Evolutionary conservation across 2,329 filamentous ascomycete genomes (phyloP).

Genomic region (Tolypocladium nubicola): DNA sequence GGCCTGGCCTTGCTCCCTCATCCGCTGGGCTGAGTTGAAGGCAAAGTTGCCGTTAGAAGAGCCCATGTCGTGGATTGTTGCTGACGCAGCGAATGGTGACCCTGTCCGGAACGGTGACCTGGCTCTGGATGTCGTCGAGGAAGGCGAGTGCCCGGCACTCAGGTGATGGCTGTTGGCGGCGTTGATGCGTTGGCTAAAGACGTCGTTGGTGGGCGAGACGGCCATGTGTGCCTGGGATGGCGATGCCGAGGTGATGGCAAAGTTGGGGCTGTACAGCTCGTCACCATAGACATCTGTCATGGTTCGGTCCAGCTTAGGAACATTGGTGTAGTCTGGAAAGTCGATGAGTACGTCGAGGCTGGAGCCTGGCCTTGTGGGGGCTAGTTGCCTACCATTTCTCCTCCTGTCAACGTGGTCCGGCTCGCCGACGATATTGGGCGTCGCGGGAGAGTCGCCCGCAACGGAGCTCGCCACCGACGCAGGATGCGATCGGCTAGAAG

Average conservation of each 20-base stretch:
- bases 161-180: slow-evolving; percentile 68
- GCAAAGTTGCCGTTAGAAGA: slow-evolving; percentile 10
- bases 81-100: slow-evolving; percentile 45
- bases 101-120: slow-evolving; percentile 73
- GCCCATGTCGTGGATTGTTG: slow-evolving; percentile 31
- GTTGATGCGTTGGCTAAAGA: slow-evolving; percentile 68
- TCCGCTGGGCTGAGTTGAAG: slow-evolving; percentile 45
- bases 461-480: slow-evolving; percentile 47
- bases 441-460: slow-evolving; percentile 48
- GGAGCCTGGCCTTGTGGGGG: not conserved
- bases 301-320: slow-evolving; percentile 73
- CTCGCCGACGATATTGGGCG: slow-evolving; percentile 38
- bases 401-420: slow-evolving; percentile 36
- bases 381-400: slow-evolving; percentile 40
- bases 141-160: slow-evolving; percentile 43
- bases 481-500: slow-evolving; percentile 34
- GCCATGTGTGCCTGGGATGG: slow-evolving; percentile 34
- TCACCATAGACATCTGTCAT: slow-evolving; percentile 80
- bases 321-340: slow-evolving; percentile 33
- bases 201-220: slow-evolving; percentile 39
- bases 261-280: slow-evolving; percentile 69
- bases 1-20: slow-evolving; percentile 51
- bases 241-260: slow-evolving; percentile 46
- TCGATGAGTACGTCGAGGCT: slow-evolving; percentile 30
- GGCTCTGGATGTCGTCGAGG: slow-evolving; percentile 44